Evolutionary conservation across 345 rosid species (phyloP).

Genomic region (Citrus sp.): DNA sequence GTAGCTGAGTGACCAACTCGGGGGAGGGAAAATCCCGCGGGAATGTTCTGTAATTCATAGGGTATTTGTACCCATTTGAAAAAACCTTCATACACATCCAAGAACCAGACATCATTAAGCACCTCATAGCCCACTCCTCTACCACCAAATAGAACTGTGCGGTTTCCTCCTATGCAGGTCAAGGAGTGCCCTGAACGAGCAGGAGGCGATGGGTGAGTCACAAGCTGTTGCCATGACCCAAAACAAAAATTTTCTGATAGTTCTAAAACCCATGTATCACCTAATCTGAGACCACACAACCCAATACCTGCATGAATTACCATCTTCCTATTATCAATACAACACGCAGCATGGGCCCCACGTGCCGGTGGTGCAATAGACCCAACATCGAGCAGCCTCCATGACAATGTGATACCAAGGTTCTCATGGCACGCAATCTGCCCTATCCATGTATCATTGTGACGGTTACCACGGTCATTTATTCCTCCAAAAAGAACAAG

Average conservation of each 20-base stretch:
- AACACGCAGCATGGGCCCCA: conserved; percentile 93
- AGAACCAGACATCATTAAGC: conserved; percentile 77
- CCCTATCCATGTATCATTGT: conserved; percentile 86
- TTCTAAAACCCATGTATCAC: conserved; percentile 82
- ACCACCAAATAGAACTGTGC: conserved; percentile 76
- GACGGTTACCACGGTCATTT: conserved; percentile 76
- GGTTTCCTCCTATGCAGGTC: conserved; percentile 57
- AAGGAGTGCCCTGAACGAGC: conserved; percentile 94
- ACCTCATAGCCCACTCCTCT: conserved; percentile 86
- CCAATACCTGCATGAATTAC: conserved; percentile 91
- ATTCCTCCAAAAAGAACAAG: conserved; percentile 90
- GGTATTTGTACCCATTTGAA: conserved; percentile 61
- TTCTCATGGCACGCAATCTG: conserved; percentile 45
- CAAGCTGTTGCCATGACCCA: conserved; percentile 66
- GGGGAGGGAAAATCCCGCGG: conserved; percentile 57
- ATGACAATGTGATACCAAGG: conserved; percentile 40
- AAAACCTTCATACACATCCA: conserved; percentile 44
- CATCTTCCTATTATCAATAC: conserved; percentile 61
- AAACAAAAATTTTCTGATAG: conserved; percentile 53
- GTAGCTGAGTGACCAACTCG: conserved; percentile 97
- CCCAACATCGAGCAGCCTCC: conserved; percentile 66
- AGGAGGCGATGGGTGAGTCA: conserved; percentile 62
- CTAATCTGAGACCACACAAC: conserved; percentile 58
- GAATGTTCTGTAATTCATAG: conserved; percentile 51
- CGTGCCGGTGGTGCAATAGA: conserved; percentile 66